Conservation (phyloP, 345 rosid species). For the Syzygium aromaticum region DNA sequence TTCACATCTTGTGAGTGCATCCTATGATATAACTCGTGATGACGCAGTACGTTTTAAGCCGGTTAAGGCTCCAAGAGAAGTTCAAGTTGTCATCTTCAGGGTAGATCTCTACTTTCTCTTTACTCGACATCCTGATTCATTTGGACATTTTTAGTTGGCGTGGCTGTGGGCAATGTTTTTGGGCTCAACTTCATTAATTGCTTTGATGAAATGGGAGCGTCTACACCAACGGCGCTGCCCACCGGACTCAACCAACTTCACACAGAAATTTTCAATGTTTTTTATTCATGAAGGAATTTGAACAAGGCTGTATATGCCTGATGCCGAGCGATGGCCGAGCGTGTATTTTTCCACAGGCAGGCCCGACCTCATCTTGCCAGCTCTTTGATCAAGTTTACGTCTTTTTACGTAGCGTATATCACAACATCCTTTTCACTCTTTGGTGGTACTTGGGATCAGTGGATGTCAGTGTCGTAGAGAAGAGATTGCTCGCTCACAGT, state of each 20-base stretch:
- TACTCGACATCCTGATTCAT: neutral
- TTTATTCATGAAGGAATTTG: neutral
- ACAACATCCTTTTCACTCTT: neutral
- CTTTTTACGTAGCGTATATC: neutral
- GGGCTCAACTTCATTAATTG: neutral
- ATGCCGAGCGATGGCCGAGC: neutral
- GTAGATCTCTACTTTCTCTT: neutral
- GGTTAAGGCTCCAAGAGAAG: neutral
- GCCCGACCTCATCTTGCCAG: neutral
- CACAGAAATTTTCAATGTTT: neutral
- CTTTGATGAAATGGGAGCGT: neutral
- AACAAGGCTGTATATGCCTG: neutral
- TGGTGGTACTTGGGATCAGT: neutral
- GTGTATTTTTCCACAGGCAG: neutral
- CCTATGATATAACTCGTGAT: neutral
- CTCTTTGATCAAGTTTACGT: neutral
- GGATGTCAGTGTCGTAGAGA: neutral
- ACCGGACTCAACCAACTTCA: neutral
- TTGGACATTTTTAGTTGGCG: neutral
- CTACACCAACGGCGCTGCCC: neutral
- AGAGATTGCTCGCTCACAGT: neutral
- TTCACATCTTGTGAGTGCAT: neutral
- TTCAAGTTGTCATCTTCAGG: neutral
- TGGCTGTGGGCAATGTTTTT: neutral
- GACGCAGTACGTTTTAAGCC: neutral